Evolutionary conservation across 495 filamentous ascomycete species (phyloP), one percentile per base, ranked within the genome.

Genomic region (Zalerion maritima): DNA sequence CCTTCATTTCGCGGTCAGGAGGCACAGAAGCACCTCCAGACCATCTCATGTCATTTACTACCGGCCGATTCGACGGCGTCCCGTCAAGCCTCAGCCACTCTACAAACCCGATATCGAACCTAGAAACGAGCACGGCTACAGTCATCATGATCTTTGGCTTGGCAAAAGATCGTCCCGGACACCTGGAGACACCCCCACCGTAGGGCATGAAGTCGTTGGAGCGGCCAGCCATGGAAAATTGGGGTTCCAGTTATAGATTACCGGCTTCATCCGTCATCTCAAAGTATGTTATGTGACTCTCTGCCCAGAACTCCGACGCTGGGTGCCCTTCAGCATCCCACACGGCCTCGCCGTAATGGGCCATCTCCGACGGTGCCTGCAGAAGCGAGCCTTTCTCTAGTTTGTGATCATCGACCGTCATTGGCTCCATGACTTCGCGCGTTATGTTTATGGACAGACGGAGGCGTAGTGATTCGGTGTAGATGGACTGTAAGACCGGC

Each of bases 81-180:
- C 47, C 48, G 27, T 54, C 41, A 11, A 30, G 5, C 0, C 29
- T 36, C 1, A 28, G 33, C 42, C 45, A 52, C 11, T 48, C 40
- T 2, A 46, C 37, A 4, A 67, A 50, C 21, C 64, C 50, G 32
- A 72, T 49, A 18, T 74, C 60, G 54, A 69, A 73, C 36, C 60
- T 46, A 6, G 56, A 45, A 5, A 73, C 36, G 13, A 75, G 49
- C 3, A 62, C 45, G 14, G 60, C 64, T 2, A 59, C 42, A 4
- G 63, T 52, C n/a, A 53, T 35, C 16, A 74, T 32, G 9, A 69
- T 59, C 34, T 66, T 49, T 27, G 50, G 45, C 42, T 71, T 64
- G 0, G 59, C 61, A 31, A 70, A 64, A 18, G 45, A 35, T 14
- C 61, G 58, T 15, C 65, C 55, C 12, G 68, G 62, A 22, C 62